Evolutionary conservation across 805 yeast genomes (phyloP), one percentile per base, ranked within the genome.

Genomic region (Starmerella potacharoeniae): DNA sequence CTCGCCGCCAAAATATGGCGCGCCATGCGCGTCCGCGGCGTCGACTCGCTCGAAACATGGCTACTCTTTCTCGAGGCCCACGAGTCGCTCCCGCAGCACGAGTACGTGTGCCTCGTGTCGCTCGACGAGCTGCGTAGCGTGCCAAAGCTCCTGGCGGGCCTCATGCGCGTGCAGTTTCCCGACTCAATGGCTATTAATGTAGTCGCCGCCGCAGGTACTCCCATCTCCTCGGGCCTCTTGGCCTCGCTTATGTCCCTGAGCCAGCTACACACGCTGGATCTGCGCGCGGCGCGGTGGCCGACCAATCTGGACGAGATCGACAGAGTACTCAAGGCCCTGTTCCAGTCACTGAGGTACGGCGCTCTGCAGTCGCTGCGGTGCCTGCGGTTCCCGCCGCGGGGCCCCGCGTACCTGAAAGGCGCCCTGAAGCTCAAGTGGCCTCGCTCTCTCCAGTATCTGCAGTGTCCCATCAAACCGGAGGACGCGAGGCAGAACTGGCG

Each of bases 21-120:
- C 11, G 49, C 43, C 7, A 39, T 57, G 17, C 22, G 30, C 33
- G 22, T 2, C 4, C 11, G 22, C n/a, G 37, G 53, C 28, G 33
- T 43, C 44, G 60, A 57, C 31, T 50, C 60, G 6, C 37, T 55
- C 6, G 56, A 57, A n/a, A 28, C 46, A 14, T 57, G 60, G 60
- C 37, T 55, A 2, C 42, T 55, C 10, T 57, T 57, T 36, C 2
- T 35, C 14, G 34, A 31, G 5, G 14, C 28, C 5, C 47, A 49
- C 6, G 44, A 35, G 6, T 14, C 29, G 6, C 9, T 13, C 30
- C 10, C 17, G 11, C 46, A 42, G 41, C 36, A 44, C 29, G 37
- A 40, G 30, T 52, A 46, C 17, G 5, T 37, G 6, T 16, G 52
- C 33, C 3, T n/a, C 5, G 17, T 29, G 13, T 14, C 45, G 13